Evolutionary conservation across 148 eudicot species (phyloP).

Genomic region (Rheum nobile): DNA sequence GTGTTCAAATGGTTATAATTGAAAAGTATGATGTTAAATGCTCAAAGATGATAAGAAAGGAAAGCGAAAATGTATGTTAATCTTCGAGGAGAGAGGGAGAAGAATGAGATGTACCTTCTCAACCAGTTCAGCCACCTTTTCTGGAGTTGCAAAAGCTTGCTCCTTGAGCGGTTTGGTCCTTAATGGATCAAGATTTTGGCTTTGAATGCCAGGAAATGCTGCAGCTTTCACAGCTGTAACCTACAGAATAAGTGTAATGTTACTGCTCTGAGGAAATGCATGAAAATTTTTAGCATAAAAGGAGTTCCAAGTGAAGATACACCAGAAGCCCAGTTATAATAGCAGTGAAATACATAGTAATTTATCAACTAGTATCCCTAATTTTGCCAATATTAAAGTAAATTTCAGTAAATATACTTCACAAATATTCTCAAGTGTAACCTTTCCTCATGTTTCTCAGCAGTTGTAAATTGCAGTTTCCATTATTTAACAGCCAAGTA

Average conservation of each 20-base stretch:
- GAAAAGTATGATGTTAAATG: not conserved
- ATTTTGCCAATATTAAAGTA: not conserved
- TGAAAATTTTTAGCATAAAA: not conserved
- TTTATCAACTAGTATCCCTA: not conserved
- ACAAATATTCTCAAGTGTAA: not conserved
- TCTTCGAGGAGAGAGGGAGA: not conserved
- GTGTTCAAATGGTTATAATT: not conserved
- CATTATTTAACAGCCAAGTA: not conserved
- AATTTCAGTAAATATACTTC: not conserved
- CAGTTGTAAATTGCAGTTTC: not conserved
- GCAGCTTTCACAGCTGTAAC: conserved; percentile 92
- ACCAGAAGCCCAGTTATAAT: not conserved
- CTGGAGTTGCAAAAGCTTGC: conserved; percentile 93
- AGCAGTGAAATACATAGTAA: not conserved
- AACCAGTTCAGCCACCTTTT: conserved; percentile 78
- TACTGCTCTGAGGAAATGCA: not conserved
- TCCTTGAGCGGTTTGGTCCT: conserved; percentile 76
- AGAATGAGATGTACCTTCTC: conserved; percentile 43
- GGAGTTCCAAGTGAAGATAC: not conserved
- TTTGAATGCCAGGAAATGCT: conserved; percentile 54
- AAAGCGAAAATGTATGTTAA: not conserved
- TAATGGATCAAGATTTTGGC: conserved; percentile 49
- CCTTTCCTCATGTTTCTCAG: not conserved
- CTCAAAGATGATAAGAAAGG: not conserved
- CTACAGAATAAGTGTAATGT: conserved; percentile 16